phyloP scores from a whole-genome alignment of 129 eudicot species.

The Mikania micrantha region DNA sequence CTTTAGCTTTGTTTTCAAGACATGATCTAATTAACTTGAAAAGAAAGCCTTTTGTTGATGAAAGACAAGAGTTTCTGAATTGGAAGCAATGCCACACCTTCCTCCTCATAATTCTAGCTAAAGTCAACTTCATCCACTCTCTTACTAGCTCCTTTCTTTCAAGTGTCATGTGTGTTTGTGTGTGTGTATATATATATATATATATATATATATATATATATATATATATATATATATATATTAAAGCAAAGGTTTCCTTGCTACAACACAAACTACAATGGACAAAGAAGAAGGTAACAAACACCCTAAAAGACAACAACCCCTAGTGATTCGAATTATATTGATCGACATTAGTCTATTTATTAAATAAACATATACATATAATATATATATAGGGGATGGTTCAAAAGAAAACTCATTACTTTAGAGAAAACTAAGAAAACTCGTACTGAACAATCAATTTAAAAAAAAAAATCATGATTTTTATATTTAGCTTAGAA shows the following conservation, averaged over 20 bases:
- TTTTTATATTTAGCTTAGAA: no score
- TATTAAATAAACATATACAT: no score
- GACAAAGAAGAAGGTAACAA: conserved; percentile 51
- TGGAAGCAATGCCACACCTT: conserved; percentile 47
- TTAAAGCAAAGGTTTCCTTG: neutral
- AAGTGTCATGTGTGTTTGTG: neutral
- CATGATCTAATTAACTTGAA: conserved; percentile 40
- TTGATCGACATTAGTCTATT: conserved; percentile 1
- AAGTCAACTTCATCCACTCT: conserved; percentile 27
- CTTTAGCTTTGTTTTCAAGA: conserved; percentile 48
- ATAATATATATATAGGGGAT: no score
- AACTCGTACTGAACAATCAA: no score
- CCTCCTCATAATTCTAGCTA: conserved; percentile 51
- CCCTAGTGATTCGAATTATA: conserved; percentile 28
- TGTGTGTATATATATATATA: neutral
- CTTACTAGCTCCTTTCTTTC: neutral
- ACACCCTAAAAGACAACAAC: conserved; percentile 46
- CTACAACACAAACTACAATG: conserved; percentile 30
- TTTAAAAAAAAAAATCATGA: no score
- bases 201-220: neutral
- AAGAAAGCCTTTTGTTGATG: conserved; percentile 41
- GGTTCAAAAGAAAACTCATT: no score
- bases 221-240: neutral
- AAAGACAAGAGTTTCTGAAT: conserved; percentile 33
- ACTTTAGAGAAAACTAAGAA: no score